Conservation (phyloP, 768 basidiomycete genomes). For the Albatrellus ellisii region DNA sequence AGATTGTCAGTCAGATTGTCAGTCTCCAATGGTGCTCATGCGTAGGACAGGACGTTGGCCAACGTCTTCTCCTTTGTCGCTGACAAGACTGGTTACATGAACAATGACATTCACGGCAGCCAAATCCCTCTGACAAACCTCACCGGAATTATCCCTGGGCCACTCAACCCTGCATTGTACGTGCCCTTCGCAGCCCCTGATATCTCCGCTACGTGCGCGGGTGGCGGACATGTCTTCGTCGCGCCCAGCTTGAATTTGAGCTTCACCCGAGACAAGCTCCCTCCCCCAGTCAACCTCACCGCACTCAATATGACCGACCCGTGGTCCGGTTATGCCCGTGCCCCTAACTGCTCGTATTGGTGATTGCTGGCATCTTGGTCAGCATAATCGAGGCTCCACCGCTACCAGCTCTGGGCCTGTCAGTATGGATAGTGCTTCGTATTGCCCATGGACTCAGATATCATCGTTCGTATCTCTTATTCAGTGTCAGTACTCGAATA, state of each 20-base stretch:
- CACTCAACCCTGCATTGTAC: constrained; percentile 27
- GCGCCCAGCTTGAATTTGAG: constrained; percentile 21
- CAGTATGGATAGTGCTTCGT: too few relatives aligned
- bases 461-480: too few relatives aligned
- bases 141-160: constrained; percentile 28
- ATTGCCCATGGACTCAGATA: too few relatives aligned
- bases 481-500: too few relatives aligned
- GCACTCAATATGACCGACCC: constrained; percentile 17
- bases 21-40: neutral
- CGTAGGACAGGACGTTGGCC: constrained; percentile 17
- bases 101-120: constrained; percentile 19
- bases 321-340: neutral
- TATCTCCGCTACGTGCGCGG: constrained; percentile 25
- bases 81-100: constrained; percentile 29
- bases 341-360: too few relatives aligned
- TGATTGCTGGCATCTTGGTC: too few relatives aligned
- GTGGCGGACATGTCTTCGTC: constrained; percentile 28
- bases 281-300: constrained; percentile 28
- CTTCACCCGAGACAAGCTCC: constrained; percentile 18
- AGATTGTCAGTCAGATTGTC: neutral
- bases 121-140: constrained; percentile 26
- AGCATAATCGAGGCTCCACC: too few relatives aligned
- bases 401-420: too few relatives aligned
- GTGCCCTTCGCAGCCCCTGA: constrained; percentile 34
- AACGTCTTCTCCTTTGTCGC: constrained; percentile 45